phyloP scores from a whole-genome alignment of 2,329 filamentous ascomycete species.

The Teratosphaeria destructans region DNA sequence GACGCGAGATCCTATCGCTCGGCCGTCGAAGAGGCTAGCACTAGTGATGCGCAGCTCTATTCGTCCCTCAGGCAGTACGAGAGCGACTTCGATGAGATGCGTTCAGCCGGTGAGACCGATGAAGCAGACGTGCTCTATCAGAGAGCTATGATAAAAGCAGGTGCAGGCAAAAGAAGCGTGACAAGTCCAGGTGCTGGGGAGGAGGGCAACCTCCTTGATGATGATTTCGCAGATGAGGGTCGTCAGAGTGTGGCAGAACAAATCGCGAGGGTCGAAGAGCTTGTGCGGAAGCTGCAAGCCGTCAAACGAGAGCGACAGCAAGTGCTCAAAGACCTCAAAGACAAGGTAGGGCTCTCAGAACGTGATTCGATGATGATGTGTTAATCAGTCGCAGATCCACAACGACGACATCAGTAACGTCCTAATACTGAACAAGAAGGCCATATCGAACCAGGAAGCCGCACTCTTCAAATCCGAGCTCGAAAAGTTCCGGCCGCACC shows the following conservation, averaged over 20 bases:
- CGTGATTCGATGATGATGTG: neutral
- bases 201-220: conserved; percentile 77
- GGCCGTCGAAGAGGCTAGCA: conserved; percentile 78
- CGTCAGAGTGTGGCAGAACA: conserved; percentile 76
- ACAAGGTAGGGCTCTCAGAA: conserved; percentile 57
- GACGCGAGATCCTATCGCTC: conserved; percentile 83
- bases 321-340: conserved; percentile 91
- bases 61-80: conserved; percentile 78
- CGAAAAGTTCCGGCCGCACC: conserved; percentile 93
- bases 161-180: conserved; percentile 53
- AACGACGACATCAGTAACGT: conserved; percentile 97
- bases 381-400: conserved; percentile 55
- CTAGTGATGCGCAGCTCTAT: conserved; percentile 75
- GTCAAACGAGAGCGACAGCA: conserved; percentile 87
- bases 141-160: conserved; percentile 69
- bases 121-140: conserved; percentile 86
- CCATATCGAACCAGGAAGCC: conserved; percentile 80
- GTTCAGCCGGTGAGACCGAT: conserved; percentile 72
- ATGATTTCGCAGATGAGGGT: conserved; percentile 68
- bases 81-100: conserved; percentile 88
- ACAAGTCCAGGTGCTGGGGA: conserved; percentile 48
- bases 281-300: conserved; percentile 80
- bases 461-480: conserved; percentile 91
- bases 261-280: conserved; percentile 77
- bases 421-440: conserved; percentile 94